Evolutionary conservation across 306 rosid species (phyloP), one percentile per base, ranked within the genome.

Genomic region (Acacia melanoxylon): DNA sequence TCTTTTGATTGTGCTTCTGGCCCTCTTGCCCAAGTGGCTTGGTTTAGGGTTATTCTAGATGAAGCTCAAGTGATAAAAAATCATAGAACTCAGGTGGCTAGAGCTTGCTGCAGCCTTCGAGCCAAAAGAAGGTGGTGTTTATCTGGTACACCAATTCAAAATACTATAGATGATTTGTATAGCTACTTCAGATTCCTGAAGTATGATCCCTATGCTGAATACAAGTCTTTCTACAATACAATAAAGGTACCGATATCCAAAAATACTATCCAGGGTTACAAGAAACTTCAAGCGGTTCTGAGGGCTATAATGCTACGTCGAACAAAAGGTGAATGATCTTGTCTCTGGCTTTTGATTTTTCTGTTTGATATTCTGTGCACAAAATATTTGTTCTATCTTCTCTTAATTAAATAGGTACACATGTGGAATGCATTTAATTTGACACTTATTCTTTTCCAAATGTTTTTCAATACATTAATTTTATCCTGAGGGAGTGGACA

Each of bases 251-350:
- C 93, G 8, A 95, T 95, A 84, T 92, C 98, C 83, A 91, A 86
- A 91, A 86, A 92, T 87, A 70, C 99, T 31, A 74, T 90, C 74
- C 94, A 92, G 40, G 99, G 99, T 51, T 95, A 95, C 86, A 95
- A 95, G 90, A 95, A 95, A 86, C 99, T 95, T 79, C 99, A 95
- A 88, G 97, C 94, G 61, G 98, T 95, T 86, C 80, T 95, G 88
- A 95, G 98, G 87, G 97, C 99, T 83, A 92, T 95, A 89, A 95
- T 95, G 99, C 88, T 95, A 70, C 98, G 99, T 14, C 98, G 99
- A 15, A 95, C 99, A 45, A 95, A 95, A 92, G 99, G 99, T 95
- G 74, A 85, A 63, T 71, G 76, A 62, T 29, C 29, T 31, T 66
- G 71, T 74, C 20, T 76, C 61, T 68, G 58, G 22, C 63, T 80